A percentile compares a stretch with the other conserved stretches of the same genome.
These are phyloP conservation scores for Rhodotorula glutinis DNA, from an alignment of 1,284 basidiomycete genomes.

Conservation along the genomic window DNA sequence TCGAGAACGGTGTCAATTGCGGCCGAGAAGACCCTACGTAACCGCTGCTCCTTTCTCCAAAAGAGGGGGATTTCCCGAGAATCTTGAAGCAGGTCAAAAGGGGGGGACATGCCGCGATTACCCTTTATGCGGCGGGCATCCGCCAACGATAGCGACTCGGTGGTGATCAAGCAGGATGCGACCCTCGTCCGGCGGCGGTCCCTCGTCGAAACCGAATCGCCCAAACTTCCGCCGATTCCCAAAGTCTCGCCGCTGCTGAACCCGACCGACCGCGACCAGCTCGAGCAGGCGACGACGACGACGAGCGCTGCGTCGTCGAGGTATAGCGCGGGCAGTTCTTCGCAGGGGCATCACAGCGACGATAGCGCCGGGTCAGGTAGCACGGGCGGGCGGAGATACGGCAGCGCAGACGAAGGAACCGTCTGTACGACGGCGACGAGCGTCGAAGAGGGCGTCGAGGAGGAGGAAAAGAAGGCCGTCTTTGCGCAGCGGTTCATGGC, in stretches of 20 bases:
- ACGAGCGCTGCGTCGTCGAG: not conserved
- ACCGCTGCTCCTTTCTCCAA: too few relatives aligned
- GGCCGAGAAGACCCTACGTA: too few relatives aligned
- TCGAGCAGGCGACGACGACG: not conserved
- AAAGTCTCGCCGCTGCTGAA: not conserved
- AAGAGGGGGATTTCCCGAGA: too few relatives aligned
- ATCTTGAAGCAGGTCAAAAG: too few relatives aligned
- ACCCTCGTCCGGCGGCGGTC: not conserved
- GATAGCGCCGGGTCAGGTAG: too few relatives aligned
- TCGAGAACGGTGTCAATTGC: too few relatives aligned
- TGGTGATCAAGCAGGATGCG: not conserved
- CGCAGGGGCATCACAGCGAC: not conserved
- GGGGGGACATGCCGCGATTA: not conserved
- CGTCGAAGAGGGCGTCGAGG: not conserved
- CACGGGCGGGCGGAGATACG: not conserved
- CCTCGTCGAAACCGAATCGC: not conserved
- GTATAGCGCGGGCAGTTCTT: not conserved
- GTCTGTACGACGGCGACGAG: not conserved
- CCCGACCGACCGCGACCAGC: not conserved
- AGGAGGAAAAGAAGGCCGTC: not conserved
- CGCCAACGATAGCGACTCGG: not conserved
- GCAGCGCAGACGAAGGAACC: slow-evolving; percentile 2
- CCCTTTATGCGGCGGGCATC: not conserved
- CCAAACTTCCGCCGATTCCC: not conserved
- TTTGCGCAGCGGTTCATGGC: not conserved